Evolutionary conservation across 1,139 yeast genomes (phyloP).

Genomic region (Pichia sp.): DNA sequence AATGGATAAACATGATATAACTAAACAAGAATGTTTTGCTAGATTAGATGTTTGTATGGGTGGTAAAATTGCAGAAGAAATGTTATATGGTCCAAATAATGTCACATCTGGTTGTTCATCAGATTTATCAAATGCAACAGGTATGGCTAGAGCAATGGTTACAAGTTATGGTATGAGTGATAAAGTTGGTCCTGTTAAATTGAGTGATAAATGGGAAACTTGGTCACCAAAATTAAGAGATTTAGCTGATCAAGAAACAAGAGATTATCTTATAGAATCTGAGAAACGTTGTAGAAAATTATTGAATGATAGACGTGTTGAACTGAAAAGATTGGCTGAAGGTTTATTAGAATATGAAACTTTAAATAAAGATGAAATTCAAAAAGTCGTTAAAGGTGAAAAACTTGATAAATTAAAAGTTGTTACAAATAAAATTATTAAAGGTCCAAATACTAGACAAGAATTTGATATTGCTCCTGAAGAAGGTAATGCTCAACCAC

Average conservation of each 20-base stretch:
- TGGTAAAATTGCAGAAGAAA: slow-evolving; percentile 94
- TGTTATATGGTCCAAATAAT: slow-evolving; percentile 82
- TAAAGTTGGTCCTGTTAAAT: slow-evolving; percentile 82
- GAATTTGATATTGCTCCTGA: slow-evolving; percentile 30
- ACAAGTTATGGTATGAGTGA: slow-evolving; percentile 96
- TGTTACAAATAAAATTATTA: slow-evolving; percentile 72
- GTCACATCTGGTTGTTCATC: slow-evolving; percentile 94
- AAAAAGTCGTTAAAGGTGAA: slow-evolving; percentile 75
- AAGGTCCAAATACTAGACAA: slow-evolving; percentile 30
- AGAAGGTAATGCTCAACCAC: slow-evolving; percentile 18
- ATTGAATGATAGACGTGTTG: slow-evolving; percentile 54
- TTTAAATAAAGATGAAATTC: slow-evolving; percentile 84
- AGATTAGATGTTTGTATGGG: slow-evolving; percentile 97
- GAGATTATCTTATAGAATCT: slow-evolving; percentile 62
- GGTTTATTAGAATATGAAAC: slow-evolving; percentile 96
- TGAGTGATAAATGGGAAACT: slow-evolving; percentile 84
- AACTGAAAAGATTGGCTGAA: slow-evolving; percentile 80
- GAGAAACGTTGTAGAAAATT: slow-evolving; percentile 73
- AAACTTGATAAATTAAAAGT: slow-evolving; percentile 57
- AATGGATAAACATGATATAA: slow-evolving; percentile 94
- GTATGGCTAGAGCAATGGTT: slow-evolving; percentile 94
- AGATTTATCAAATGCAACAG: slow-evolving; percentile 83
- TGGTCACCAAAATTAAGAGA: slow-evolving; percentile 90
- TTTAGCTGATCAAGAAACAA: slow-evolving; percentile 86
- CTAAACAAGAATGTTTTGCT: slow-evolving; percentile 83